Evolutionary conservation across 1,284 basidiomycete species (phyloP).

Genomic region (Phylloboletellus chloephorus): DNA sequence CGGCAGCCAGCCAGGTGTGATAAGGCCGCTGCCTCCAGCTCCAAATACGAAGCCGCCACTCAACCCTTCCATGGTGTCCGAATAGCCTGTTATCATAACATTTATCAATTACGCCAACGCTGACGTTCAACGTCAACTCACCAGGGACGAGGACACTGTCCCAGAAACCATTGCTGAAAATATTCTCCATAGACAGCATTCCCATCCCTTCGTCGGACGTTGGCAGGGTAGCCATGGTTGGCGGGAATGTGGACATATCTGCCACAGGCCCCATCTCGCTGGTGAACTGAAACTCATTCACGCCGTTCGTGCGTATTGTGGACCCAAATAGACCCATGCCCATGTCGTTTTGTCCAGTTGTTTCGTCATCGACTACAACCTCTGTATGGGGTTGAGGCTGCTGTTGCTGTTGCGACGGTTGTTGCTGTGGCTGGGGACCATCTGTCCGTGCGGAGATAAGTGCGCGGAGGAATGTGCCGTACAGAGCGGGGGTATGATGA

Average conservation of each 20-base stretch:
- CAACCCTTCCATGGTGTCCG: slow-evolving; percentile 69
- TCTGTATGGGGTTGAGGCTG: slow-evolving; percentile 24
- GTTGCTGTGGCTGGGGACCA: slow-evolving; percentile 19
- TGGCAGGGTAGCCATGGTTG: slow-evolving; percentile 63
- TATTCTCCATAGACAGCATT: slow-evolving; percentile 72
- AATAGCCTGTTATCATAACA: slow-evolving; percentile 51
- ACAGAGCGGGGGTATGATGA: slow-evolving; percentile 80
- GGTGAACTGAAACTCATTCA: slow-evolving; percentile 59
- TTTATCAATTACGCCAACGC: slow-evolving; percentile 11
- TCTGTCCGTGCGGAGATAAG: slow-evolving; percentile 62
- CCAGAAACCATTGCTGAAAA: slow-evolving; percentile 75
- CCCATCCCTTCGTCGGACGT: slow-evolving; percentile 42
- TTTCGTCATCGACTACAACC: slow-evolving; percentile 21
- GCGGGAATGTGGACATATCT: slow-evolving; percentile 76
- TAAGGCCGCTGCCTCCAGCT: slow-evolving; percentile 60
- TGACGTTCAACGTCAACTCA: slow-evolving; percentile 33
- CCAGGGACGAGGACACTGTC: slow-evolving; percentile 79
- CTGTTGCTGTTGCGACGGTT: slow-evolving; percentile 10
- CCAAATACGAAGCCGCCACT: slow-evolving; percentile 80
- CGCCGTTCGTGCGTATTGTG: slow-evolving; percentile 19
- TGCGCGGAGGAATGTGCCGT: slow-evolving; percentile 80
- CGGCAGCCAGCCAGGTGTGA: slow-evolving; percentile 33
- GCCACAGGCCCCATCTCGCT: slow-evolving; percentile 76
- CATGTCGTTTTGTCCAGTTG: slow-evolving; percentile 23
- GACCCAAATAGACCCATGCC: slow-evolving; percentile 24